Base-by-base conservation (phyloP, 371 early-diverging fungal species). In the Nematocida sp. region DNA sequence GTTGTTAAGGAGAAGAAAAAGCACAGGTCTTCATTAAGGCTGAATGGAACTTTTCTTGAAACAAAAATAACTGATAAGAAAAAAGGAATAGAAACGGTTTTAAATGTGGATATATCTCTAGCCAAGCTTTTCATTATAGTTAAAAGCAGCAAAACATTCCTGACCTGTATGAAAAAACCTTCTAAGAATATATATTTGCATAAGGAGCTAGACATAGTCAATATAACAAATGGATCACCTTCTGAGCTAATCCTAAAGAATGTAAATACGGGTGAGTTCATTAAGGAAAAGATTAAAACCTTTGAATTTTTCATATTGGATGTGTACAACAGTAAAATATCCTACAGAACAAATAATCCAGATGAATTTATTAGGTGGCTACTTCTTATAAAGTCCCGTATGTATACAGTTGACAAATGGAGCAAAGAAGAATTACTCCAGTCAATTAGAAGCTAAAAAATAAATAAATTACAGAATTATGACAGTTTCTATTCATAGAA, bases 341-440 rank as follows among this genome's bases (percentile, higher is more conserved):
- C 47, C 33, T 78, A 70, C 55, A 23, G 56, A 66, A 57, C 56
- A 9, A 11, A 70, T 11, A 39, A 47, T 42, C n/a, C 57, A 18
- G 55, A 71, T 18, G 80, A 78, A 39, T 78, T 78, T 42, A 70
- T 78, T 40, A 46, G 67, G 33, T 78, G 80, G 80, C 66, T 78
- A 6, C 55, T 70, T 3, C 23, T 78, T n/a, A 54, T 78, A 27
- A 67, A 70, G 25, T 27, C 62, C 1, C 9, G 80, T 57, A 78
- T 78, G 69, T 57, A 78, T 45, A 46, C 80, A 23, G 80, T 78
- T 4, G 80, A 67, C 42, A n/a, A 39, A 13, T 78, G 80, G 80
- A 62, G 56, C 46, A 67, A 56, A 42, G 58, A 67, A 9, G 80
- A 78, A 2, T 62, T 78, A 4, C 40, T 78, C 9, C 42, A 78